Evolutionary conservation across 2,329 filamentous ascomycete species (phyloP).

Genomic region (Penicillium vulpinum): DNA sequence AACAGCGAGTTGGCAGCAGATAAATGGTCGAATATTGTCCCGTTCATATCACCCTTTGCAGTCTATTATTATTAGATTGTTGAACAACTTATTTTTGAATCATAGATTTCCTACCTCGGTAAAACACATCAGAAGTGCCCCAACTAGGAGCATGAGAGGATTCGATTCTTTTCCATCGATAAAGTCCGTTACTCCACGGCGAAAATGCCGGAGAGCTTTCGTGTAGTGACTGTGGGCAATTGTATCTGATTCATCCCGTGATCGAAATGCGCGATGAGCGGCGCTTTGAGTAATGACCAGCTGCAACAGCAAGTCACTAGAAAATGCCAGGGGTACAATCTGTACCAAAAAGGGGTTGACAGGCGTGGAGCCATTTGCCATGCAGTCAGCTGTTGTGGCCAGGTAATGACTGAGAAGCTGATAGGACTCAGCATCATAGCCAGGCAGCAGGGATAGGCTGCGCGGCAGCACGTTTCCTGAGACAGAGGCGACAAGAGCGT

Average conservation of each 20-base stretch:
- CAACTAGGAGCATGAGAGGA: slow-evolving; percentile 45
- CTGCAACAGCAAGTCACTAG: slow-evolving; percentile 48
- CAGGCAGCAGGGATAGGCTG: slow-evolving; percentile 32
- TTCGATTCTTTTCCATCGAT: slow-evolving; percentile 34
- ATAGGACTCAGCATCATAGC: slow-evolving; percentile 31
- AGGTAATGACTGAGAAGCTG: slow-evolving; percentile 51
- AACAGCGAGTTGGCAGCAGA: slow-evolving; percentile 48
- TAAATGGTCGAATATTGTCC: slow-evolving; percentile 50
- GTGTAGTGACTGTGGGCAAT: slow-evolving; percentile 34
- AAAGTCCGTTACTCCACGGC: slow-evolving; percentile 31
- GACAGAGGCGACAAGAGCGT: slow-evolving; percentile 2
- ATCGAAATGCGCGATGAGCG: slow-evolving; percentile 33
- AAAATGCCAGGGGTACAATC: slow-evolving; percentile 50
- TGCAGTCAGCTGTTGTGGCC: slow-evolving; percentile 47
- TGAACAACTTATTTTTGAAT: not conserved
- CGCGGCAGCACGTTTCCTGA: slow-evolving; percentile 24
- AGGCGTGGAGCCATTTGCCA: slow-evolving; percentile 51
- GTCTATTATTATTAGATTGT: slow-evolving; percentile 27
- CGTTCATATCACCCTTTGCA: slow-evolving; percentile 48
- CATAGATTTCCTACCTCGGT: slow-evolving; percentile 42
- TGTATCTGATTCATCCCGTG: slow-evolving; percentile 30
- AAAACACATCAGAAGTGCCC: slow-evolving; percentile 50
- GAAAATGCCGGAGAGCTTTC: slow-evolving; percentile 31
- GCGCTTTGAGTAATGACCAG: slow-evolving; percentile 49
- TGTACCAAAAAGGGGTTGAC: slow-evolving; percentile 51